These are phyloP conservation scores for Candolleomyces efflorescens DNA, from an alignment of 768 basidiomycete genomes.

Conservation along the genomic window DNA sequence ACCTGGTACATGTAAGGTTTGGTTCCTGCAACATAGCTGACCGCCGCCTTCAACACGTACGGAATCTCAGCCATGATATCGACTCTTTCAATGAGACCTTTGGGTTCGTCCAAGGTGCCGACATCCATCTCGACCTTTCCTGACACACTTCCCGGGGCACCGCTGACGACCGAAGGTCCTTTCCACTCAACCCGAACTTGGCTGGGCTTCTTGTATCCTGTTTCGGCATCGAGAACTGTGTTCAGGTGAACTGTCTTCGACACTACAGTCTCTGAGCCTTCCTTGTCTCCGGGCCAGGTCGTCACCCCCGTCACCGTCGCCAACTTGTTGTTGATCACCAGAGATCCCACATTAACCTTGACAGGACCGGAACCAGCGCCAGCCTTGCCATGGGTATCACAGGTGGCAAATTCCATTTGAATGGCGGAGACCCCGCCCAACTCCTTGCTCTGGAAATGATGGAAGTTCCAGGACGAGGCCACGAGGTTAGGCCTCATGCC, in stretches of 20 bases:
- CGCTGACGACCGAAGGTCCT: slow-evolving; percentile 56
- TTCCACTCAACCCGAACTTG: slow-evolving; percentile 76
- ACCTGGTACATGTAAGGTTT: slow-evolving; percentile 96
- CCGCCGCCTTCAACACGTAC: slow-evolving; percentile 83
- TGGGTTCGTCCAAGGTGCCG: slow-evolving; percentile 51
- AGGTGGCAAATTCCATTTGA: slow-evolving; percentile 95
- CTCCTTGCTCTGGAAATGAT: slow-evolving; percentile 75
- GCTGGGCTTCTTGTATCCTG: slow-evolving; percentile 72
- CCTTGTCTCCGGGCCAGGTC: slow-evolving; percentile 62
- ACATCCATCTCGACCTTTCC: slow-evolving; percentile 57
- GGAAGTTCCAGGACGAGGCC: slow-evolving; percentile 95
- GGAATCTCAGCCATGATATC: slow-evolving; percentile 96
- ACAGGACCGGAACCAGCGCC: slow-evolving; percentile 81
- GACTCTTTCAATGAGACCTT: slow-evolving; percentile 86
- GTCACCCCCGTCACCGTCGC: slow-evolving; percentile 77
- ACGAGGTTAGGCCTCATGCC: slow-evolving; percentile 96
- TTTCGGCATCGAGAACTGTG: slow-evolving; percentile 64
- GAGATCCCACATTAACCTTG: slow-evolving; percentile 78
- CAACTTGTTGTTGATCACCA: slow-evolving; percentile 79
- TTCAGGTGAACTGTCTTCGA: slow-evolving; percentile 67
- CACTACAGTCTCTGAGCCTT: slow-evolving; percentile 30
- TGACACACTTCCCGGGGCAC: slow-evolving; percentile 47
- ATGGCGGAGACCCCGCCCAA: slow-evolving; percentile 78
- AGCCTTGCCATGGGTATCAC: slow-evolving; percentile 69
- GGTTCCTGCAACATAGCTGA: slow-evolving; percentile 89